Conservation (phyloP, 257 asterid species). For the Solanum arcanum region DNA sequence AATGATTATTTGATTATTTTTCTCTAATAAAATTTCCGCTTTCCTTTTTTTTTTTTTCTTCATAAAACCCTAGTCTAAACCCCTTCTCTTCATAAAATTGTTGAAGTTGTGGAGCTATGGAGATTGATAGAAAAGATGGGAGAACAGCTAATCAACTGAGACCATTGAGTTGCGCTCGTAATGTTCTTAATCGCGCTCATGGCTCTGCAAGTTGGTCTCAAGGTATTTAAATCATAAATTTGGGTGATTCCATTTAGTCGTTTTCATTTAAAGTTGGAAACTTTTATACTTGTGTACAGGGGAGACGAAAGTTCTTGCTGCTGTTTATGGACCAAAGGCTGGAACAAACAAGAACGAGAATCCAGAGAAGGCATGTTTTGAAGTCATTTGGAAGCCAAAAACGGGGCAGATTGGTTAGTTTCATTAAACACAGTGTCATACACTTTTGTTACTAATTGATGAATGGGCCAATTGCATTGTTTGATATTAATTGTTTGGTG, state of each 20-base stretch:
- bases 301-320: conserved; percentile 90
- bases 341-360: conserved; percentile 94
- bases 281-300: conserved; percentile 22
- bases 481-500: not conserved
- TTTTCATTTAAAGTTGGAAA: not conserved
- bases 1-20: too few species aligned
- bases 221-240: not conserved
- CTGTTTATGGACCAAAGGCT: conserved; percentile 90
- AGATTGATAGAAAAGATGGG: conserved; percentile 61
- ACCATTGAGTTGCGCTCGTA: conserved; percentile 59
- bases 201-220: conserved; percentile 78
- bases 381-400: conserved; percentile 88
- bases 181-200: conserved; percentile 78
- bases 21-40: not conserved
- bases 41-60: not conserved
- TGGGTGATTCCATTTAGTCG: not conserved
- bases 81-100: not conserved
- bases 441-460: not conserved
- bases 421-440: not conserved
- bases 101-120: conserved; percentile 22
- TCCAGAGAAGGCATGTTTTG: conserved; percentile 86
- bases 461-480: not conserved
- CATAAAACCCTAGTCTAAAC: not conserved
- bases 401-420: conserved; percentile 70
- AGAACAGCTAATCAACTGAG: conserved; percentile 74